A percentile compares a stretch with the other conserved stretches of the same genome.
Evolutionary conservation across 2,329 filamentous ascomycete species (phyloP).

Genomic region (Rutstroemia sp.): DNA sequence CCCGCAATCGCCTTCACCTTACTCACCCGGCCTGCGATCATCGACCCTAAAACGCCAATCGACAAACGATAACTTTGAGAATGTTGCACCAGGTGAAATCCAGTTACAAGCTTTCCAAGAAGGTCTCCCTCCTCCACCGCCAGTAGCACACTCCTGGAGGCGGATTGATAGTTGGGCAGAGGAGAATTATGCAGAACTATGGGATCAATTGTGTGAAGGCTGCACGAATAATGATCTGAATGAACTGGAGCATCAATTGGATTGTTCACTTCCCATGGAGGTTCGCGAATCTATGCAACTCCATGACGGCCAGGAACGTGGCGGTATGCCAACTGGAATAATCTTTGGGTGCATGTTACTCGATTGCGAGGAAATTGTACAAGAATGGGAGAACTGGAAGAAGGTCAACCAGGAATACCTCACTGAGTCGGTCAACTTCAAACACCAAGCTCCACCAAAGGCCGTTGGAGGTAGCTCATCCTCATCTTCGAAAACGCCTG

Average conservation of each 20-base stretch:
- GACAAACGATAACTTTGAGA: slow-evolving; percentile 60
- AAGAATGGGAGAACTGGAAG: slow-evolving; percentile 97
- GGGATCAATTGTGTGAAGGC: slow-evolving; percentile 85
- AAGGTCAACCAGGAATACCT: slow-evolving; percentile 88
- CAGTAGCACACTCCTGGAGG: slow-evolving; percentile 82
- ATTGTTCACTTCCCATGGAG: slow-evolving; percentile 88
- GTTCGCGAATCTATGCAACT: slow-evolving; percentile 84
- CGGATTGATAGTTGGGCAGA: slow-evolving; percentile 93
- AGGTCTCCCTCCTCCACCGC: slow-evolving; percentile 81
- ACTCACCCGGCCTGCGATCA: slow-evolving; percentile 87
- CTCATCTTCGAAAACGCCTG: slow-evolving; percentile 59
- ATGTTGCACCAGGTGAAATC: slow-evolving; percentile 71
- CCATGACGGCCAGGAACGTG: slow-evolving; percentile 96
- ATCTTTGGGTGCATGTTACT: slow-evolving; percentile 92
- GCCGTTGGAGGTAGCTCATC: slow-evolving; percentile 58
- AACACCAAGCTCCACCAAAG: slow-evolving; percentile 60
- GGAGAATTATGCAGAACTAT: slow-evolving; percentile 90
- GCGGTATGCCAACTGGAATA: slow-evolving; percentile 82
- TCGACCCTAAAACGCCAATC: slow-evolving; percentile 57
- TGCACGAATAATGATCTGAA: slow-evolving; percentile 93
- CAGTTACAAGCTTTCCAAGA: slow-evolving; percentile 95
- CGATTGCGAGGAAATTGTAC: slow-evolving; percentile 95
- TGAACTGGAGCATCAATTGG: slow-evolving; percentile 90
- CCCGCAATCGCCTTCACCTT: slow-evolving; percentile 63
- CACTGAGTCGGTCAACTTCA: slow-evolving; percentile 41